Conservation (phyloP, 345 rosid genomes). For the Moricandia arvensis region DNA sequence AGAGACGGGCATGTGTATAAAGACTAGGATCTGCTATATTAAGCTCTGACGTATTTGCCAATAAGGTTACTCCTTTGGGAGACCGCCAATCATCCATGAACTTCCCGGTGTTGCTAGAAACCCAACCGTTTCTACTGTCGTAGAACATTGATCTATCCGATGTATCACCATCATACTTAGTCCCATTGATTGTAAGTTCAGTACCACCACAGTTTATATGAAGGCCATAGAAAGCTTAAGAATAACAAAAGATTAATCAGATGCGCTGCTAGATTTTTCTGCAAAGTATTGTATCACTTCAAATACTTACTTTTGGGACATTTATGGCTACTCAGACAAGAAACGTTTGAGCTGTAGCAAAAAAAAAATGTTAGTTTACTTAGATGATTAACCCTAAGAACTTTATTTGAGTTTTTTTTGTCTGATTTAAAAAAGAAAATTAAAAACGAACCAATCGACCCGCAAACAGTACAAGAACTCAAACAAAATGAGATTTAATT, state of each 20-base stretch:
- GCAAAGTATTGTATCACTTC: too few relatives aligned
- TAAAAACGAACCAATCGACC: too few relatives aligned
- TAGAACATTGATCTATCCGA: constrained; percentile 26
- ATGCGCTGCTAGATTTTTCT: background rate
- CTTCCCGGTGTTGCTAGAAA: constrained; percentile 59
- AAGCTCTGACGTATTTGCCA: constrained; percentile 18
- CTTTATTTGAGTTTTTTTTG: too few relatives aligned
- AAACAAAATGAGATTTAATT: too few relatives aligned
- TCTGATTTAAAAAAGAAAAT: too few relatives aligned
- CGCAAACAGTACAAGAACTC: too few relatives aligned
- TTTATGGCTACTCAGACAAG: background rate
- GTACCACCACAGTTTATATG: constrained; percentile 66
- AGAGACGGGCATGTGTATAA: constrained; percentile 45
- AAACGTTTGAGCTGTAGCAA: constrained; percentile 25
- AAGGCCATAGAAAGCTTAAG: constrained; percentile 43
- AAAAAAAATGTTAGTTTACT: too few relatives aligned
- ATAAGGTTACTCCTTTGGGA: background rate
- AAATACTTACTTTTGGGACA: constrained; percentile 39
- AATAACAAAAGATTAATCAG: background rate
- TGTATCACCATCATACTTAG: constrained; percentile 49
- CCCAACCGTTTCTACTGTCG: constrained; percentile 42
- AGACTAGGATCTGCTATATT: constrained; percentile 36
- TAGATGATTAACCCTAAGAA: too few relatives aligned
- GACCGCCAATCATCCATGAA: constrained; percentile 56
- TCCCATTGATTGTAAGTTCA: constrained; percentile 31